A percentile compares a stretch with the other conserved stretches of the same genome.
phyloP scores from a whole-genome alignment of 164 flowering plant species.

The Macadamia tetraphylla region DNA sequence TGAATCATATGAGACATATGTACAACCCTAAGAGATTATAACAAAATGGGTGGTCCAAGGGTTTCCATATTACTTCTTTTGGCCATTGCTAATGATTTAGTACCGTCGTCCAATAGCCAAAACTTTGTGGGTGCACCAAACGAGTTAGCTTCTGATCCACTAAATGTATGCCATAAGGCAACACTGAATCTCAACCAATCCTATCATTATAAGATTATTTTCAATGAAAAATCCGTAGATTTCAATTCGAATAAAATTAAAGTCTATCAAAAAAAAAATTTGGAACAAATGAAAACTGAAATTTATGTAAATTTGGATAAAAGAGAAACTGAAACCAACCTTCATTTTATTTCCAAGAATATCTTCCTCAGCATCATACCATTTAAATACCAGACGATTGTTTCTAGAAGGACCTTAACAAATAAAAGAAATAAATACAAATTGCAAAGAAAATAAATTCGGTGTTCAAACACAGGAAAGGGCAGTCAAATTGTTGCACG shows the following conservation, averaged over 20 bases:
- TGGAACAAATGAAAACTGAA: no score
- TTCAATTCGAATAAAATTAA: no score
- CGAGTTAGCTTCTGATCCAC: constrained; percentile 88
- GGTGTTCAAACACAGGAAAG: no score
- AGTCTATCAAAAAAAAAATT: no score
- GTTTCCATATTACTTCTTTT: constrained; percentile 65
- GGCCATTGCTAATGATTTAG: constrained; percentile 93
- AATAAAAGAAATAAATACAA: background rate
- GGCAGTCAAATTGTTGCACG: no score
- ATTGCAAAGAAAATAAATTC: background rate
- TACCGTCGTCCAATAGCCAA: constrained; percentile 99
- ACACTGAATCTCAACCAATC: constrained; percentile 97
- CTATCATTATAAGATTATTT: constrained; percentile 20
- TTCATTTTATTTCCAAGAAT: constrained; percentile 96
- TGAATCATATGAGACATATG: background rate
- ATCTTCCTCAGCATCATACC: constrained; percentile 89
- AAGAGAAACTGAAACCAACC: constrained; percentile 32
- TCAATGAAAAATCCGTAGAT: no score
- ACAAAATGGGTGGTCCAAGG: background rate
- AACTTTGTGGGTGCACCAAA: constrained; percentile 88
- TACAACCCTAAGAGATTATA: background rate
- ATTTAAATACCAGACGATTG: constrained; percentile 73
- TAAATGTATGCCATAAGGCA: constrained; percentile 99
- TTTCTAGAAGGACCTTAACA: constrained; percentile 85
- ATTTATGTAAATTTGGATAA: background rate